Conservation (phyloP, 2,329 filamentous ascomycete genomes). For the Penicillium sp. region DNA sequence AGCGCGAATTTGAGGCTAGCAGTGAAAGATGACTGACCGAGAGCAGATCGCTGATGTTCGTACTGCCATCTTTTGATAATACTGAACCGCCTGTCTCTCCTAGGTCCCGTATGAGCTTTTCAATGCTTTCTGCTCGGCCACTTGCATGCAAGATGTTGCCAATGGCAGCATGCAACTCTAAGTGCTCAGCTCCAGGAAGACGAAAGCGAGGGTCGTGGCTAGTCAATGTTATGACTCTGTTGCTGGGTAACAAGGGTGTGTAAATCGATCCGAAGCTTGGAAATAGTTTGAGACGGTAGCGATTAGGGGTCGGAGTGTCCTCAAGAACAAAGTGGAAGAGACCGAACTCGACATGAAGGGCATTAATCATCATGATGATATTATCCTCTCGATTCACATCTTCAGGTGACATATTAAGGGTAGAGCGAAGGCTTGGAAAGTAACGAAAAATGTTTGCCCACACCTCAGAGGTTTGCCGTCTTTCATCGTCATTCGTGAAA, state of each 20-base stretch:
- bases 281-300: not conserved
- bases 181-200: not conserved
- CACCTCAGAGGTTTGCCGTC: conserved; percentile 11
- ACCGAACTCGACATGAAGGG: conserved; percentile 8
- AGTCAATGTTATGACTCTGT: too few species aligned
- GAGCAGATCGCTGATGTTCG: conserved; percentile 6
- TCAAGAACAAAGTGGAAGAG: not conserved
- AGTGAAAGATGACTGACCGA: too few species aligned
- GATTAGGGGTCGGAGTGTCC: not conserved
- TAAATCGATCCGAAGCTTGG: too few species aligned
- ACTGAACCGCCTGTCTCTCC: not conserved
- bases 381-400: conserved; percentile 21
- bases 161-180: conserved; percentile 8
- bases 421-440: conserved; percentile 17
- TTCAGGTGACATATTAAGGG: conserved; percentile 13
- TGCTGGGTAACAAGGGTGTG: too few species aligned
- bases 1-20: too few species aligned
- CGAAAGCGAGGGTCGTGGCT: too few species aligned
- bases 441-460: conserved; percentile 24
- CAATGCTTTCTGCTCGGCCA: not conserved
- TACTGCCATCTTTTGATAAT: conserved; percentile 2
- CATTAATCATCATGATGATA: conserved; percentile 18
- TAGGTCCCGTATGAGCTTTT: conserved; percentile 2
- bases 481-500: conserved; percentile 10
- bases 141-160: conserved; percentile 7